Percentiles rank a stretch among this genome's conserved stretches.
Evolutionary conservation across 2,329 filamentous ascomycete genomes (phyloP).

Genomic region (Cryphonectria japonica): DNA sequence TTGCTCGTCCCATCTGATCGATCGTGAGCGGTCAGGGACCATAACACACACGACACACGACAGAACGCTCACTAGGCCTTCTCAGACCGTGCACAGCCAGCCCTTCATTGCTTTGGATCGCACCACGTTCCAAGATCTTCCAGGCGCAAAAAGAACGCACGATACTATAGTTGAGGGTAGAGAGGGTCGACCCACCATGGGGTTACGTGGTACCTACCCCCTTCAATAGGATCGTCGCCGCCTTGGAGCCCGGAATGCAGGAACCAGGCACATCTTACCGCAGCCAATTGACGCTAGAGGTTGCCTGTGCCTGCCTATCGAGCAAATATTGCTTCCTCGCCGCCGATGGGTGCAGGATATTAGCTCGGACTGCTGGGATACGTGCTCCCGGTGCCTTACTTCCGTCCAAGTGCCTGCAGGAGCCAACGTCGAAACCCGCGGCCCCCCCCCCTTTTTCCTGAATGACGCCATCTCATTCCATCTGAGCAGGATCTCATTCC

Average conservation of each 20-base stretch:
- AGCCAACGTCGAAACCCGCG: neutral
- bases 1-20: neutral
- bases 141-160: neutral
- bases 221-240: neutral
- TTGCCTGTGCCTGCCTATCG: neutral
- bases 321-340: neutral
- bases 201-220: neutral
- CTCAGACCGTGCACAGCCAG: neutral
- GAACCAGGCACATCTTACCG: conserved; percentile 22
- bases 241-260: conserved; percentile 18
- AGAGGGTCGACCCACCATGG: neutral
- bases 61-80: neutral
- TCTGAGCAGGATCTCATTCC: neutral
- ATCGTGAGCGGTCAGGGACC: neutral
- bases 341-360: neutral
- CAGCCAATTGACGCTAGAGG: conserved; percentile 15
- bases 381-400: neutral
- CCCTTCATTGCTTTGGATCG: neutral
- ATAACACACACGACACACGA: neutral
- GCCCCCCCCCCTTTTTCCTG: neutral
- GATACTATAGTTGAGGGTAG: neutral
- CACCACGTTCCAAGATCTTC: neutral
- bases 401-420: conserved; percentile 1
- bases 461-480: conserved; percentile 4
- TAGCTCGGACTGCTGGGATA: neutral